Evolutionary conservation across 441 rosid species (phyloP), one percentile per base, ranked within the genome.

Genomic region (Rhodomyrtus psidioides): DNA sequence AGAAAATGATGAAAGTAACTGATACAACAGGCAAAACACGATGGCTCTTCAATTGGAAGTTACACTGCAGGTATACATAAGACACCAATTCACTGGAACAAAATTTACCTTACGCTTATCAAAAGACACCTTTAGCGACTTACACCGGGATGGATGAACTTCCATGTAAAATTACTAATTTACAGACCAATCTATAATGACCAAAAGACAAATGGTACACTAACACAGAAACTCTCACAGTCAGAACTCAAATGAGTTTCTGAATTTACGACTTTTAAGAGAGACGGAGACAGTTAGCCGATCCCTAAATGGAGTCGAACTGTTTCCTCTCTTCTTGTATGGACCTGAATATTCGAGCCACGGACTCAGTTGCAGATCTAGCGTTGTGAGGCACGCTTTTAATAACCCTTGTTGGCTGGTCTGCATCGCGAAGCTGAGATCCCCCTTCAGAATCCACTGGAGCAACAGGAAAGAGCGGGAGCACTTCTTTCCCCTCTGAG

Each of bases 251-350:
- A 54, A 82, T 21, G 44, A 42, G 46, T 54, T 26, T 54, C 12
- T 10, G 5, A 82, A 30, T 81, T 49, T 28, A 81, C 2, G 0
- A 82, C 39, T 56, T 56, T 56, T 21, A 30, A 7, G 59, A 54
- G n/a, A 42, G 46, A 82, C 15, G 24, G 39, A 21, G n/a, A 70
- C 23, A 70, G 79, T 65, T 23, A 65, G 49, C 79, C 15, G 4
- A 65, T 26, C 58, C 84, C 84, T 54, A 54, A 30, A 54, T 42
- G 62, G 81, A 84, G 24, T 57, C 85, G 2, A 56, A 83, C 54
- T 83, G 85, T 30, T 55, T 83, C 85, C 85, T 54, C 55, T 86
- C 88, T 54, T 86, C 83, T 74, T 82, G 88, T 82, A 86, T 86
- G 10, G 84, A 86, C 65, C 62, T 39, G 74, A 86, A 83, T 30